Evolutionary conservation across 495 filamentous ascomycete genomes (phyloP), one percentile per base, ranked within the genome.

Genomic region (Achaetomiella virescens): DNA sequence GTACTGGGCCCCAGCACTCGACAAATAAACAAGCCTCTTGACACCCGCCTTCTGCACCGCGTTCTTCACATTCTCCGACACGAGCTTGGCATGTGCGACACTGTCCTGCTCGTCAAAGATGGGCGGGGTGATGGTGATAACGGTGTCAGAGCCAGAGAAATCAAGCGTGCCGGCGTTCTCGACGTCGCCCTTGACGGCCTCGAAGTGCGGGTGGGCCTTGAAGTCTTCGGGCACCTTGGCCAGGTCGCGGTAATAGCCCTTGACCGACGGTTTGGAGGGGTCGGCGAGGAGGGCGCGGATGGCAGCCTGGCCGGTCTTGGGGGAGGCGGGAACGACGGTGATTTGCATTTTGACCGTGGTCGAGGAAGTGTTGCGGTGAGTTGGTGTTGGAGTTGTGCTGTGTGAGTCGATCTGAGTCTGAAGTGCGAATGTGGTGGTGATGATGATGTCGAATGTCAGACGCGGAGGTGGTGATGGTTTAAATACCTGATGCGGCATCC

Each of bases 1-100:
- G 37, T 64, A 63, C 44, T 68, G 66, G 17, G 66, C 66, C 2
- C 66, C 63, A n/a, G 48, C 29, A 31, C 58, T 64, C 2, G 49
- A 40, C 24, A 68, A 7, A 0, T 60, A 14, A 1, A 66, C 66
- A 9, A 68, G 41, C 8, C 55, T 44, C 55, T 55, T 61, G n/a
- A 67, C 63, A 0, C 21, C 52, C 8, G 60, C 55, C n/a, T 51
- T 55, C 49, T 50, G 14, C 12, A 63, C 37, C 2, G 65, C 63
- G 3, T 38, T 45, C 57, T 61, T 67, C 33, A 67, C 41, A 12
- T 59, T 61, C 52, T 59, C 55, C 7, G 62, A 52, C 38, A 61
- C 50, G 15, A 8, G 12, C 14, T 12, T 41, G 14, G 62, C 57
- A 22, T 58, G 54, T 24, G 54, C 38, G 14, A 64, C 29, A 15